These are phyloP conservation scores for Neostapfia colusana DNA, from an alignment of 176 grass and related monocot genomes.

Conservation along the genomic window DNA sequence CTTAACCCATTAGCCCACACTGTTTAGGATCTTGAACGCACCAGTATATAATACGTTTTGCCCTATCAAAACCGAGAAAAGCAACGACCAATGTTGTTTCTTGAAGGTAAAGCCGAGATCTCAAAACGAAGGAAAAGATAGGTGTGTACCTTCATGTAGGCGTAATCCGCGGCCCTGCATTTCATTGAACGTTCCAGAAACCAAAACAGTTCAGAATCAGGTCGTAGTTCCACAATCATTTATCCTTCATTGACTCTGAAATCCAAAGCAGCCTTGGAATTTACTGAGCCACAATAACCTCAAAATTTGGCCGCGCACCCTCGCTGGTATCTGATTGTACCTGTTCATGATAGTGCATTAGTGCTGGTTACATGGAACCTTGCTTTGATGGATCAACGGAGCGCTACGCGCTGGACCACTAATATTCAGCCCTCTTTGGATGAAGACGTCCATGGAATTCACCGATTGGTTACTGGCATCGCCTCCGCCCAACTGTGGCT, in stretches of 20 bases:
- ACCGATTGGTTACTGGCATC: background rate
- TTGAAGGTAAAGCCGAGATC: background rate
- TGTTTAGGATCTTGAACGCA: background rate
- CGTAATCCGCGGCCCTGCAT: slow-evolving; percentile 40
- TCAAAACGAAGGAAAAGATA: background rate
- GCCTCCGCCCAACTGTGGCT: background rate
- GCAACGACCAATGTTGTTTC: background rate
- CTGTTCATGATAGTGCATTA: slow-evolving; percentile 11
- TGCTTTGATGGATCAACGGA: slow-evolving; percentile 19
- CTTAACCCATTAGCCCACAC: background rate
- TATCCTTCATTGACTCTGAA: slow-evolving; percentile 53
- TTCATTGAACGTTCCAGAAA: slow-evolving; percentile 44
- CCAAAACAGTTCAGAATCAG: slow-evolving; percentile 55
- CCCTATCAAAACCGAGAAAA: background rate
- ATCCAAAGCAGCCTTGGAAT: slow-evolving; percentile 54
- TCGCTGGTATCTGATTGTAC: slow-evolving; percentile 25
- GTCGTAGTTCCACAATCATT: slow-evolving; percentile 16
- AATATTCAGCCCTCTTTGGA: slow-evolving; percentile 5
- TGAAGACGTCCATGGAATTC: slow-evolving; percentile 9
- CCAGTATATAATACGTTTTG: background rate
- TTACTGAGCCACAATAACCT: slow-evolving; percentile 48
- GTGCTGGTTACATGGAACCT: background rate
- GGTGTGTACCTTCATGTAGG: slow-evolving; percentile 46
- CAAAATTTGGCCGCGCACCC: slow-evolving; percentile 23
- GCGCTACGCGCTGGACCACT: background rate